A percentile compares a stretch with the other conserved stretches of the same genome.
Conservation (phyloP, 176 grass and related monocot species). For the Coix lacrymajobi region DNA sequence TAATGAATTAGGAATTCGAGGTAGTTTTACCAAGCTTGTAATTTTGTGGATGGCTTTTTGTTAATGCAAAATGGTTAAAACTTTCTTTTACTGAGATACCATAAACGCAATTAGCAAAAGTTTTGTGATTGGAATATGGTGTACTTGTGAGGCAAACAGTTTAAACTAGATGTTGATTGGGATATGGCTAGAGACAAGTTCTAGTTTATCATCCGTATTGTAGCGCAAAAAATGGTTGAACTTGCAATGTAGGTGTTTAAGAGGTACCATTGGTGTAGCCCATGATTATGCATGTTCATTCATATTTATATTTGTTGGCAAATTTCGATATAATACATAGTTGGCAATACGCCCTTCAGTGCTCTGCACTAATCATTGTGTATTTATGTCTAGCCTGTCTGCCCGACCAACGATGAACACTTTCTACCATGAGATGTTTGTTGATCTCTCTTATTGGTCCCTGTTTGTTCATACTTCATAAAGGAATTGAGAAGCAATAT, state of each 20-base stretch:
- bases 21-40: not conserved
- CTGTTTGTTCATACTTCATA: not conserved
- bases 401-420: not conserved
- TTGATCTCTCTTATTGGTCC: not conserved
- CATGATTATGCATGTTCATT: not conserved
- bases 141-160: not conserved
- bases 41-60: not conserved
- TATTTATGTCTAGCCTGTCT: not conserved
- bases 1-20: not conserved
- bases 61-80: slow-evolving; percentile 3
- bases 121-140: slow-evolving; percentile 4
- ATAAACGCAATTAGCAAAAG: slow-evolving; percentile 17
- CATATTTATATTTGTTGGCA: not conserved
- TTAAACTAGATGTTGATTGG: not conserved
- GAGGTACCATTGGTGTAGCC: not conserved
- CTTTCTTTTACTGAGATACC: not conserved
- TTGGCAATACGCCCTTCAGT: not conserved
- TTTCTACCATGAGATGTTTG: not conserved
- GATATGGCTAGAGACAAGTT: not conserved
- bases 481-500: not conserved
- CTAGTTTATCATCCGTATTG: not conserved
- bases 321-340: slow-evolving; percentile 8
- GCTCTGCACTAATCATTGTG: not conserved
- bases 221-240: not conserved
- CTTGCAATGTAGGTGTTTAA: slow-evolving; percentile 4